These are phyloP conservation scores for Aegilops umbellulata DNA, from an alignment of 176 grass and related monocot genomes.

Conservation along the genomic window DNA sequence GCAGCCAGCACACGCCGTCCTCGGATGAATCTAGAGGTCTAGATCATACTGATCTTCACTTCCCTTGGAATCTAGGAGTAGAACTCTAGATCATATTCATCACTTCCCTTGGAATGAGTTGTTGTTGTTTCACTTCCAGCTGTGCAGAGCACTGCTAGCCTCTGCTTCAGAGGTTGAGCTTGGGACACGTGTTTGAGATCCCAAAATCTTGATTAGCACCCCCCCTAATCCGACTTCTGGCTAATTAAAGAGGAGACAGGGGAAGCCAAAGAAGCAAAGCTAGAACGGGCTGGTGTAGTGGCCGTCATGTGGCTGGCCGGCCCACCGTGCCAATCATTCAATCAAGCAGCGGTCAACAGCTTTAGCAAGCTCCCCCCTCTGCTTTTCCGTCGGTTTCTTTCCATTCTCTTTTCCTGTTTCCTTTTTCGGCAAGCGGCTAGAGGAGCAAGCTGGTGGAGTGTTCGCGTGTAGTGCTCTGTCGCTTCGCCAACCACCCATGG, in stretches of 20 bases:
- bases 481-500: conserved; percentile 6
- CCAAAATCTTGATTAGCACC: neutral
- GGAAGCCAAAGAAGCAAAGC: conserved; percentile 21
- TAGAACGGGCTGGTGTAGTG: conserved; percentile 37
- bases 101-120: neutral
- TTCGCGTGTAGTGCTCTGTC: neutral
- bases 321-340: conserved; percentile 21
- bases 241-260: conserved; percentile 22
- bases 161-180: conserved; percentile 5
- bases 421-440: conserved; percentile 17
- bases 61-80: neutral
- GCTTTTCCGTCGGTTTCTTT: conserved; percentile 1
- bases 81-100: neutral
- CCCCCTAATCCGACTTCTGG: conserved; percentile 9
- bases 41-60: neutral
- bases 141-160: neutral
- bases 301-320: conserved; percentile 43
- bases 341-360: conserved; percentile 41
- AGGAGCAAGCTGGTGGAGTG: neutral
- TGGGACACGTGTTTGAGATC: neutral
- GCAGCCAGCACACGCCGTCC: neutral
- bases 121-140: neutral
- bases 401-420: conserved; percentile 27
- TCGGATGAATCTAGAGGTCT: neutral
- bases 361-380: conserved; percentile 1